Conservation (phyloP, 2,329 filamentous ascomycete genomes). For the Penicillium sp. region DNA sequence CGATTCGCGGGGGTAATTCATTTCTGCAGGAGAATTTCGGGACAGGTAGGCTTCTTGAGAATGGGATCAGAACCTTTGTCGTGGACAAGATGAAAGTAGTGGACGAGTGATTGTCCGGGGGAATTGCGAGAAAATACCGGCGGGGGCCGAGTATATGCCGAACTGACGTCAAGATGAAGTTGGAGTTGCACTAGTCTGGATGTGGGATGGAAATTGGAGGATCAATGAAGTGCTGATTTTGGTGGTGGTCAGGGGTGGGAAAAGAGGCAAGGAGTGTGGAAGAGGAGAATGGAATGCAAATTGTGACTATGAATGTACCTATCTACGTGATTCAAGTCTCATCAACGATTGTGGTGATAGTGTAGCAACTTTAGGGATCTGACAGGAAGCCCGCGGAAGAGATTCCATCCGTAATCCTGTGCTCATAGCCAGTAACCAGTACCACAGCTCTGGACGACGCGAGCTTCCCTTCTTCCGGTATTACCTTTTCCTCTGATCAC, state of each 20-base stretch:
- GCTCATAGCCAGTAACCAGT: background rate
- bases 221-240: background rate
- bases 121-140: slow-evolving; percentile 17
- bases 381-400: slow-evolving; percentile 10
- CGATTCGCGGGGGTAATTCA: background rate
- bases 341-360: background rate
- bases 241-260: background rate
- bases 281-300: too few relatives aligned
- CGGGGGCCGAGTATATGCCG: slow-evolving; percentile 31
- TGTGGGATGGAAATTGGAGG: background rate
- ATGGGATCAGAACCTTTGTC: too few relatives aligned
- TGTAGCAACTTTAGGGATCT: background rate
- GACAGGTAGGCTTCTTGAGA: background rate
- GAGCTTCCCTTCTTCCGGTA: slow-evolving; percentile 22
- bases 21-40: background rate
- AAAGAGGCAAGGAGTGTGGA: background rate
- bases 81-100: background rate
- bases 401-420: background rate
- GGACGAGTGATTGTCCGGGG: background rate
- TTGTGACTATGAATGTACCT: background rate
- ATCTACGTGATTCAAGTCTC: background rate
- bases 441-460: background rate
- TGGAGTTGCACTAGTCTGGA: slow-evolving; percentile 2
- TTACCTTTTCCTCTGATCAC: background rate
- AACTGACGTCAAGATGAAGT: slow-evolving; percentile 32